Conservation (phyloP, 768 basidiomycete genomes). For the Termitomyces sp. region DNA sequence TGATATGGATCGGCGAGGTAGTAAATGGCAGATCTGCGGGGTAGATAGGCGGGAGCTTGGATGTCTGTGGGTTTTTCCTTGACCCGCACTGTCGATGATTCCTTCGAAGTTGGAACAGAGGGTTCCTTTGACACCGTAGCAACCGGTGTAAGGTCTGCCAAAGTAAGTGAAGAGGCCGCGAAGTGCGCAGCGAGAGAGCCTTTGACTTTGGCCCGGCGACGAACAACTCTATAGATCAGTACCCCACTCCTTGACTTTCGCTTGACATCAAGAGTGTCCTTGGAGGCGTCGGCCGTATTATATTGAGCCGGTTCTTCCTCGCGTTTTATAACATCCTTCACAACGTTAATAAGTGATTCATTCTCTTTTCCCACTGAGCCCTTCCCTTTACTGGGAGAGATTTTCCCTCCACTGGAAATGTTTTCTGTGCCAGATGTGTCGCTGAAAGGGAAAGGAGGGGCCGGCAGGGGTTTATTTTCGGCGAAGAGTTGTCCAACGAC, state of each 20-base stretch:
- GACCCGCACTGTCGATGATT: constrained; percentile 1
- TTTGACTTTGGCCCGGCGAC: constrained; percentile 8
- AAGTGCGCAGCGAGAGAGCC: constrained; percentile 4
- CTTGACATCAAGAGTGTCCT: not conserved
- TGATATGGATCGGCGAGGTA: constrained; percentile 20
- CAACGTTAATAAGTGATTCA: constrained; percentile 7
- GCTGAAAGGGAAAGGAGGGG: constrained; percentile 12
- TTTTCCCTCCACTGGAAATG: not conserved
- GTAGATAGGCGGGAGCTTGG: constrained; percentile 9
- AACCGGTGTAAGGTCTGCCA: not conserved
- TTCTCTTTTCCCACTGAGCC: not conserved
- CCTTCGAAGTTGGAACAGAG: not conserved
- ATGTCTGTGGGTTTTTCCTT: constrained; percentile 5
- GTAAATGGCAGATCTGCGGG: constrained; percentile 22
- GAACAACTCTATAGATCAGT: constrained; percentile 14
- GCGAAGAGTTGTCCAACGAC: constrained; percentile 21
- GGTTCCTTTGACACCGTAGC: not conserved
- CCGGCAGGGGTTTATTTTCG: constrained; percentile 16
- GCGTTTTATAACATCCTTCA: constrained; percentile 9
- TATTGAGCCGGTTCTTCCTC: not conserved
- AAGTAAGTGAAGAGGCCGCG: constrained; percentile 3
- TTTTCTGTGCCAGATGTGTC: not conserved
- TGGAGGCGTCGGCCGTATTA: not conserved
- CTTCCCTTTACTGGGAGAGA: not conserved
- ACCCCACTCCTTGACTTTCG: constrained; percentile 2